Evolutionary conservation across 1,284 basidiomycete genomes (phyloP), one percentile per base, ranked within the genome.

Genomic region (Cutaneotrichosporon dermatis): DNA sequence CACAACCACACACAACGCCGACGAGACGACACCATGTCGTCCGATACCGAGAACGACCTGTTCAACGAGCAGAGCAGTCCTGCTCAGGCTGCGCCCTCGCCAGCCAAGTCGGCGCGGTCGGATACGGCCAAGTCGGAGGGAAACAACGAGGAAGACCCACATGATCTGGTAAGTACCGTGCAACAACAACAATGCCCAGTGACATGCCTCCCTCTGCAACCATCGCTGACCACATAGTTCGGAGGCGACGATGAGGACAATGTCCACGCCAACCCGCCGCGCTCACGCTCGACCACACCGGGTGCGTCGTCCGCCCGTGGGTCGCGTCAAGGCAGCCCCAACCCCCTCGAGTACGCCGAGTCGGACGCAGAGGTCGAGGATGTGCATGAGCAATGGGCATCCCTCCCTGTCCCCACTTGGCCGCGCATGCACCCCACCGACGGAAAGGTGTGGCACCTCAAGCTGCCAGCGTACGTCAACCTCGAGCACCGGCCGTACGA

Each of bases 341-440:
- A 75, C 57, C 73, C 70, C 40, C 59, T 78, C 13, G 76, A 78
- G 57, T 77, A 79, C 52, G 67, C 60, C 10, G 75, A 77, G 55
- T 35, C 33, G 10, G 66, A 66, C 12, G 67, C 60, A 1, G 67
- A 60, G 10, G 60, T 57, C n/a, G 63, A 68, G 45, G 57, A 66
- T 34, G 51, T 52, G 25, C 54, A 65, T 10, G 67, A 74, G 50
- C 61, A 58, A 5, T 67, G 66, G 59, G 71, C 67, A 12, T 71
- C 70, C 50, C 34, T 75, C 33, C 58, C 69, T 12, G 48, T 79
- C 5, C 77, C 75, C 0, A 68, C 71, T 51, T 69, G 71, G 67
- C 69, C 70, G 12, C 68, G 68, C 46, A 49, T 77, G 58, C 50
- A 64, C 16, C 64, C 70, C 4, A 74, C 70, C 5, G 77, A 77